Evolutionary conservation across 176 grass and related monocot species (phyloP), one percentile per base, ranked within the genome.

Genomic region (Musa schizocarpa): DNA sequence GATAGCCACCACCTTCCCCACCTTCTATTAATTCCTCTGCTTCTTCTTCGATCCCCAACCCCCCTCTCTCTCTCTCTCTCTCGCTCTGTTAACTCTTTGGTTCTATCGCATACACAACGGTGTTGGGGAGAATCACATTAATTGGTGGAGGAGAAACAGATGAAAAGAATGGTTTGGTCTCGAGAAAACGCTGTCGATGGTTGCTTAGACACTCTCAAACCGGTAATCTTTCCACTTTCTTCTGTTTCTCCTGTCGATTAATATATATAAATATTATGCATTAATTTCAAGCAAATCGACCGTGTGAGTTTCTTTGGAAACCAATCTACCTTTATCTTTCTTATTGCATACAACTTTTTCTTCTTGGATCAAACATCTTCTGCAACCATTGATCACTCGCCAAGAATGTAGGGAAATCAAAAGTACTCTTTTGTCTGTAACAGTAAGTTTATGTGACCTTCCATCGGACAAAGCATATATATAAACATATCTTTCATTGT

Each of bases 191-290:
- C 83, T 9, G 78, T 74, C 13, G 77, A 81, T 67, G 83, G 79
- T 51, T 81, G 81, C 56, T 79, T 86, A 11, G 78, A 85, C 57
- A 85, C 73, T 25, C 78, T 85, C 66, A 85, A 81, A 58, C 74
- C 78, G 72, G 78, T 85, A 77, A 69, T 52, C 21, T 17, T 52
- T 66, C 13, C 62, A 34, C 53, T 56, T 57, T 58, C 25, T 50
- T 82, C 1, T 57, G 56, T 19, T 5, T 56, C 61, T 72, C 14
- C 11, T 8, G 29, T 29, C 65, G 17, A 70, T 1, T 9, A 57
- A 7, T 48, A 73, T 27, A 52, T 52, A 2, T 74, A 2, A 51
- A 14, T 65, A n/a, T 51, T 51, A 71, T 21, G 20, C 59, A 57
- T 24, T 13, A 7, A 24, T 55, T 49, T 67, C 52, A 55, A 6